Percentiles rank a stretch among this genome's conserved stretches.
These are phyloP conservation scores for Syzygium grande DNA, from an alignment of 345 rosid species.

Conservation along the genomic window DNA sequence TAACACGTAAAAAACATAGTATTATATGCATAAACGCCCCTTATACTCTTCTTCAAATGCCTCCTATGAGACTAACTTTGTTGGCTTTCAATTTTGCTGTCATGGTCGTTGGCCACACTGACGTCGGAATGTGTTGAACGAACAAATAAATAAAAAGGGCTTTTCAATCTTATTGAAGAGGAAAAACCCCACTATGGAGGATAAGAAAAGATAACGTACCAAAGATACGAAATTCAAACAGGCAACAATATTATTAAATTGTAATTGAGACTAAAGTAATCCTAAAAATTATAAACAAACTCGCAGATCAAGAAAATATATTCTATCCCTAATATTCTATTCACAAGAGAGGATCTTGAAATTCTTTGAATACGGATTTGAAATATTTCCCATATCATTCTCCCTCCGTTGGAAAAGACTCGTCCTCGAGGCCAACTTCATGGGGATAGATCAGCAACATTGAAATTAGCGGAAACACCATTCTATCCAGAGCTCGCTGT, in stretches of 20 bases:
- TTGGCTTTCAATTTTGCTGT: neutral
- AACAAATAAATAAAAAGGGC: neutral
- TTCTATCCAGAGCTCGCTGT: neutral
- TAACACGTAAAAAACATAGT: too few species aligned
- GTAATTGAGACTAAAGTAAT: neutral
- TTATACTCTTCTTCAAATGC: too few species aligned
- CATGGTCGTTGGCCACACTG: accelerated
- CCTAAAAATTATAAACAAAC: neutral
- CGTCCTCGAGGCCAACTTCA: neutral
- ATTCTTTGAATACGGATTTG: neutral
- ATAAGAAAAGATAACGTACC: neutral
- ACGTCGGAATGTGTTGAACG: neutral
- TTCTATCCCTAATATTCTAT: neutral
- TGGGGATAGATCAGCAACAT: neutral
- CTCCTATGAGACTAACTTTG: too few species aligned
- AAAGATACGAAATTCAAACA: neutral
- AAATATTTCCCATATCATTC: too few species aligned
- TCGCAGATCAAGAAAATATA: neutral
- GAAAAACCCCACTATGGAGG: neutral
- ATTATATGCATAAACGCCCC: too few species aligned
- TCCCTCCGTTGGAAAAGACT: neutral
- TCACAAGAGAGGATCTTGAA: neutral
- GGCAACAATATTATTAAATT: neutral
- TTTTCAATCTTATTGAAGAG: neutral
- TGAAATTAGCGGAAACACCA: neutral